Conservation (phyloP, 805 yeast genomes). For the Wickerhamomyces bisporus region DNA sequence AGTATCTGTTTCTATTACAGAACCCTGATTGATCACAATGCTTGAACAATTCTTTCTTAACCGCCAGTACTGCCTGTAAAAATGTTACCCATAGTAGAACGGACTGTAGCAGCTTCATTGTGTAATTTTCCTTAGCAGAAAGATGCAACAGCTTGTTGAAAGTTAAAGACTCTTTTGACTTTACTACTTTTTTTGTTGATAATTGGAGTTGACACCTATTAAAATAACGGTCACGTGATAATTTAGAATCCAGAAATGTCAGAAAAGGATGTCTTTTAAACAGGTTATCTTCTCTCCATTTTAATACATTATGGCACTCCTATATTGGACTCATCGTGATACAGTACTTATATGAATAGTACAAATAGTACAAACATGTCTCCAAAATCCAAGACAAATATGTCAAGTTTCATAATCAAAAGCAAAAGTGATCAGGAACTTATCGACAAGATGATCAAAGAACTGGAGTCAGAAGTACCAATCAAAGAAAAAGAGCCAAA, state of each 20-base stretch:
- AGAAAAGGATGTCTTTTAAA: too few relatives aligned
- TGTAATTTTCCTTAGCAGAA: too few relatives aligned
- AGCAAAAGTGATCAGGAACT: background rate
- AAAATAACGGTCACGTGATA: background rate
- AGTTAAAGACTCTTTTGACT: too few relatives aligned
- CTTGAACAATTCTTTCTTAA: constrained; percentile 66
- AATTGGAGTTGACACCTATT: background rate
- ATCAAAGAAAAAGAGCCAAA: background rate
- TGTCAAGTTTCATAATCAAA: background rate
- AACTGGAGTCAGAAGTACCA: background rate
- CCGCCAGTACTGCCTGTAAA: constrained; percentile 29
- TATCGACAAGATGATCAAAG: constrained; percentile 1
- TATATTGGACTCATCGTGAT: too few relatives aligned
- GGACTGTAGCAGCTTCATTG: constrained; percentile 2
- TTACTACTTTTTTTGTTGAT: background rate
- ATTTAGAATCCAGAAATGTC: too few relatives aligned
- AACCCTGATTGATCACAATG: constrained; percentile 79
- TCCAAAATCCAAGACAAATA: too few relatives aligned
- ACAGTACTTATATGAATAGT: too few relatives aligned
- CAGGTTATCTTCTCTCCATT: too few relatives aligned
- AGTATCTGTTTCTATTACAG: constrained; percentile 73
- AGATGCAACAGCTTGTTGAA: too few relatives aligned
- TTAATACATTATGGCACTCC: too few relatives aligned
- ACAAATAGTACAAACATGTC: too few relatives aligned
- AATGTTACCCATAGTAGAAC: constrained; percentile 1